Evolutionary conservation across 192 early-diverging fungal genomes (phyloP).

Genomic region (Coemansia erecta): DNA sequence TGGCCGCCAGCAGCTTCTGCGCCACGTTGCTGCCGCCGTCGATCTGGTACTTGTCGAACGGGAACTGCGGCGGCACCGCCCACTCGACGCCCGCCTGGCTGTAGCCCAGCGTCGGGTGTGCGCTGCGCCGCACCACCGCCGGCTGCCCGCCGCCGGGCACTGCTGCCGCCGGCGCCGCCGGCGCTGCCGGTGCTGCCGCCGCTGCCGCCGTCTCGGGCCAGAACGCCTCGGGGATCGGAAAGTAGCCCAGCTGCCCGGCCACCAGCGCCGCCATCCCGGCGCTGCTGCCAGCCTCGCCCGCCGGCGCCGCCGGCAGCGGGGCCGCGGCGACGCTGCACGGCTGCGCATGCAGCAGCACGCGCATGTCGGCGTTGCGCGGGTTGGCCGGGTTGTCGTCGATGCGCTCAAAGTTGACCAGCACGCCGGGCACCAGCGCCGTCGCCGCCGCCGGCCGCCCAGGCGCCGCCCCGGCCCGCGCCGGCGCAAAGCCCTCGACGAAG

Average conservation of each 20-base stretch:
- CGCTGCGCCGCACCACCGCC: slow-evolving; percentile 53
- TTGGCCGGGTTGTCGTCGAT: slow-evolving; percentile 51
- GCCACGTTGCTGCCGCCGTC: slow-evolving; percentile 58
- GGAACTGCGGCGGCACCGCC: slow-evolving; percentile 69
- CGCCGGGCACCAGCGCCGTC: slow-evolving; percentile 44
- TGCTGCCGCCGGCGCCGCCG: background rate
- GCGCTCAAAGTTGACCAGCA: slow-evolving; percentile 65
- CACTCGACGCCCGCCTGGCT: slow-evolving; percentile 55
- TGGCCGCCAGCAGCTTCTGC: slow-evolving; percentile 58
- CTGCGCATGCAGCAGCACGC: slow-evolving; percentile 35
- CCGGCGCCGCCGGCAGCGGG: slow-evolving; percentile 36
- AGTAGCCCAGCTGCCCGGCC: slow-evolving; percentile 53
- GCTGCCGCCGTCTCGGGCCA: slow-evolving; percentile 55
- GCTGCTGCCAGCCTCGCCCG: slow-evolving; percentile 13
- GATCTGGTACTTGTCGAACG: slow-evolving; percentile 73
- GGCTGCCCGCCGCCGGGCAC: too few relatives aligned
- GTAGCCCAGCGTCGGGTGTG: slow-evolving; percentile 66
- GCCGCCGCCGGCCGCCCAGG: slow-evolving; percentile 21
- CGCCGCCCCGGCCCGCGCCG: slow-evolving; percentile 14
- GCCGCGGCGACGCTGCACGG: slow-evolving; percentile 35
- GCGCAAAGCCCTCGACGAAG: slow-evolving; percentile 60
- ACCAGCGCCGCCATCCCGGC: slow-evolving; percentile 40
- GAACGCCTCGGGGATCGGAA: slow-evolving; percentile 75
- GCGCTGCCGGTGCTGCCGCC: slow-evolving; percentile 3
- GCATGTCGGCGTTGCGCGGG: slow-evolving; percentile 38